Percentiles rank a stretch among this genome's conserved stretches.
Evolutionary conservation across 2,329 filamentous ascomycete species (phyloP).

Genomic region (Colletotrichum trifolii): DNA sequence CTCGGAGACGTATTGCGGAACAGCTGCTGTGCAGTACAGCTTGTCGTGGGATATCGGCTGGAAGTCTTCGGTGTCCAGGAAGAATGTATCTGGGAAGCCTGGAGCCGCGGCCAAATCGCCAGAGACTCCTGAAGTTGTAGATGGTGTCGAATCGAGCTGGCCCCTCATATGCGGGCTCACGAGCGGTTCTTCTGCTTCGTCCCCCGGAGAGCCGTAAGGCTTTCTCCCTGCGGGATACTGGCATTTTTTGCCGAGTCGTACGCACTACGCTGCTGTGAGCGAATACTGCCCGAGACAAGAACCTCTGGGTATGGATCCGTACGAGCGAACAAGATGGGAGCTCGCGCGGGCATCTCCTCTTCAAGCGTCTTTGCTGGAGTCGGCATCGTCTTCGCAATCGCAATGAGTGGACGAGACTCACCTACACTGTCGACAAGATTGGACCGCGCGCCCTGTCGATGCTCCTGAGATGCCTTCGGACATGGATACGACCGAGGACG

Average conservation of each 20-base stretch:
- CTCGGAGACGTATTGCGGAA: not conserved
- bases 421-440: conserved; percentile 14
- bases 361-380: conserved; percentile 19
- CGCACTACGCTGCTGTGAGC: conserved; percentile 33
- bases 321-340: conserved; percentile 41
- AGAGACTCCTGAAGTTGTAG: not conserved
- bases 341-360: conserved; percentile 32
- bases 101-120: not conserved
- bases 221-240: conserved; percentile 36
- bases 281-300: not conserved
- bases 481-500: not conserved
- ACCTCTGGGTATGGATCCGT: not conserved
- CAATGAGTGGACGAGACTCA: not conserved
- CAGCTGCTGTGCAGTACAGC: not conserved
- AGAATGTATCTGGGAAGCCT: conserved; percentile 38
- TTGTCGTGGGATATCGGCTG: conserved; percentile 31
- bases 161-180: not conserved
- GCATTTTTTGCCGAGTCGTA: conserved; percentile 40
- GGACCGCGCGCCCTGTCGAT: not conserved
- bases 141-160: not conserved
- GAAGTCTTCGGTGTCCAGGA: conserved; percentile 39
- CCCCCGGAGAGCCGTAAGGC: conserved; percentile 6
- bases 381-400: not conserved
- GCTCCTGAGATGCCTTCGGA: not conserved
- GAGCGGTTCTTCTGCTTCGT: not conserved